A percentile compares a stretch with the other conserved stretches of the same genome.
Conservation (phyloP, 495 filamentous ascomycete species). For the Hypoxylon cercidicola region DNA sequence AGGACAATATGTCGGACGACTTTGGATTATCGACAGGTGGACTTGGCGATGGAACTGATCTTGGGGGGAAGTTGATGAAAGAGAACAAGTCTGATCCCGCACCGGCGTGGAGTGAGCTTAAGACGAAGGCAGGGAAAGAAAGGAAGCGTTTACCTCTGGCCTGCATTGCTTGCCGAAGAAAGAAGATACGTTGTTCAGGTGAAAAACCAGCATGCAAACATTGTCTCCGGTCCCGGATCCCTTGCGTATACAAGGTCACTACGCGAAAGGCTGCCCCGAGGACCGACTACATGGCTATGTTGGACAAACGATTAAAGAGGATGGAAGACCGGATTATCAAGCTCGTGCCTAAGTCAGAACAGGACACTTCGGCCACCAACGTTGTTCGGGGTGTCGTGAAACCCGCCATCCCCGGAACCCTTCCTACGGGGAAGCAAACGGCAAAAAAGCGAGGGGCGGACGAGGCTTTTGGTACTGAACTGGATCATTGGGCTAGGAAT, state of each 20-base stretch:
- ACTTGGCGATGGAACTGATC: conserved; percentile 59
- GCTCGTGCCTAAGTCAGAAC: conserved; percentile 87
- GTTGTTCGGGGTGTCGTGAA: conserved; percentile 72
- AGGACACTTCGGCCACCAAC: conserved; percentile 57
- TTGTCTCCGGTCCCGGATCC: conserved; percentile 90
- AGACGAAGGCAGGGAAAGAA: conserved; percentile 98
- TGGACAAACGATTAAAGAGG: conserved; percentile 89
- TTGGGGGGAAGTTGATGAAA: conserved; percentile 61
- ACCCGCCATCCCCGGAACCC: conserved; percentile 74
- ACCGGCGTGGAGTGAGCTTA: conserved; percentile 93
- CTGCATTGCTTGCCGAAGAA: conserved; percentile 94
- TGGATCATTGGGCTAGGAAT: conserved; percentile 84
- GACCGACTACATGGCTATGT: conserved; percentile 99
- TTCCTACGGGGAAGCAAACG: conserved; percentile 57
- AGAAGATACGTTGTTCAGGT: conserved; percentile 98
- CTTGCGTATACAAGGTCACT: conserved; percentile 98
- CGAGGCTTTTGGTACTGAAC: conserved; percentile 84
- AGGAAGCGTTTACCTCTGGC: conserved; percentile 92
- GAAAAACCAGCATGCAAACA: conserved; percentile 98
- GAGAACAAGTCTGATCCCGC: conserved; percentile 67
- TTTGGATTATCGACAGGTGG: conserved; percentile 59
- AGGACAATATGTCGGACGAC: conserved; percentile 63
- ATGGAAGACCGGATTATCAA: conserved; percentile 99
- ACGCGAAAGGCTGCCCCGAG: conserved; percentile 94
- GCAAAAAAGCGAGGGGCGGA: conserved; percentile 87